phyloP scores from a whole-genome alignment of 2,329 filamentous ascomycete genomes.

The Fusarium sp. region DNA sequence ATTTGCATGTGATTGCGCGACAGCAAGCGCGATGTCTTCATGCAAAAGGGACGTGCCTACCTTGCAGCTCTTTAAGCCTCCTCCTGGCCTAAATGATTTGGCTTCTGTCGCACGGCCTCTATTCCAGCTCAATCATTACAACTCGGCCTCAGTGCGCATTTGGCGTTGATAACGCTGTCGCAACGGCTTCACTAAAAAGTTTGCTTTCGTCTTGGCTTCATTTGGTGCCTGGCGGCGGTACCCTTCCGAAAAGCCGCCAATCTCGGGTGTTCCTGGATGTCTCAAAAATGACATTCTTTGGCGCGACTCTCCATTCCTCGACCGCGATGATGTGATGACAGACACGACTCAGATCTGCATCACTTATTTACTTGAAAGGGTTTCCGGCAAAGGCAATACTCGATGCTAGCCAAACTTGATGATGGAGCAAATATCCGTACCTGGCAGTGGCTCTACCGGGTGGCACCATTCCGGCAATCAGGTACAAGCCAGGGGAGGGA shows the following conservation, averaged over 20 bases:
- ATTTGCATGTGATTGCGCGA: slow-evolving; percentile 46
- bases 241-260: slow-evolving; percentile 14
- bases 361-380: not conserved
- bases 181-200: slow-evolving; percentile 1
- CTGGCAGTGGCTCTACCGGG: too few relatives aligned
- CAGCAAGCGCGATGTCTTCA: slow-evolving; percentile 17
- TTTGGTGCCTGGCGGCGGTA: not conserved
- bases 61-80: slow-evolving; percentile 6
- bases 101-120: slow-evolving; percentile 9
- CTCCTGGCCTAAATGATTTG: slow-evolving; percentile 3
- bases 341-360: not conserved
- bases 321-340: not conserved
- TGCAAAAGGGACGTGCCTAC: slow-evolving; percentile 25
- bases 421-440: not conserved
- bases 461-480: too few relatives aligned
- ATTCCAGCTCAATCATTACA: not conserved
- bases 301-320: slow-evolving; percentile 16
- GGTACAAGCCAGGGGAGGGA: not conserved
- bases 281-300: slow-evolving; percentile 25
- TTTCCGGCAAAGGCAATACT: too few relatives aligned
- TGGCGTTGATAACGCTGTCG: not conserved
- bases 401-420: too few relatives aligned
- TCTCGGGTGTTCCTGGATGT: slow-evolving; percentile 17
- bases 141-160: not conserved
- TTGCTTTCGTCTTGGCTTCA: not conserved